Percentiles rank a stretch among this genome's conserved stretches.
Conservation (phyloP, 768 basidiomycete genomes). For the Hygrophoropsis aurantiaca region DNA sequence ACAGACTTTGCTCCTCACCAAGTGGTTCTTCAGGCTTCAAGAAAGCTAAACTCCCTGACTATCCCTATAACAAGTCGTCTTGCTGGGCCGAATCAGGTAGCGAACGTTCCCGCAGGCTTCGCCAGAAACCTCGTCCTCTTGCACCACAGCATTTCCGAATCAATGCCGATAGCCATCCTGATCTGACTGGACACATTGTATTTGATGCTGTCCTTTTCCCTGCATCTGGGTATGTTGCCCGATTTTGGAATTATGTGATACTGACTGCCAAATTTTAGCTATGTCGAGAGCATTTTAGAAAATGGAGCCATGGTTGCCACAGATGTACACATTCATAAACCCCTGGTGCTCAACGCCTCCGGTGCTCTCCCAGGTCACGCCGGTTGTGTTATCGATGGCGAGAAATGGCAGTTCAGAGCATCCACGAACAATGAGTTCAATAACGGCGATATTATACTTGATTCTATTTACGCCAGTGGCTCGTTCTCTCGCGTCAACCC, state of each 20-base stretch:
- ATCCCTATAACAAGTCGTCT: slow-evolving; percentile 27
- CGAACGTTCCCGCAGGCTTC: slow-evolving; percentile 24
- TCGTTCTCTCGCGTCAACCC: slow-evolving; percentile 25
- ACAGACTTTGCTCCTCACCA: slow-evolving; percentile 22
- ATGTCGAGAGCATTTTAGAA: slow-evolving; percentile 30
- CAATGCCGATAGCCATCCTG: slow-evolving; percentile 23
- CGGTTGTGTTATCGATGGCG: slow-evolving; percentile 24
- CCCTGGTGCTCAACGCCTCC: slow-evolving; percentile 22
- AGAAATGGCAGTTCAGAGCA: slow-evolving; percentile 29
- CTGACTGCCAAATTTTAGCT: slow-evolving; percentile 12
- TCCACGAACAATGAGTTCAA: slow-evolving; percentile 21
- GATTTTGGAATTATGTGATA: not conserved
- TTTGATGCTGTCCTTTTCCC: slow-evolving; percentile 1
- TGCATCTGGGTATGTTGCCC: not conserved
- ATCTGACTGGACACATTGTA: not conserved
- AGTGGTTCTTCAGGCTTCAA: slow-evolving; percentile 14
- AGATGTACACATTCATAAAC: slow-evolving; percentile 28
- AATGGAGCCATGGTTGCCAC: slow-evolving; percentile 30
- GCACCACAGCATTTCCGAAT: not conserved
- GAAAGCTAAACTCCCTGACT: slow-evolving; percentile 26
- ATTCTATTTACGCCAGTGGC: slow-evolving; percentile 28
- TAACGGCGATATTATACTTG: slow-evolving; percentile 23
- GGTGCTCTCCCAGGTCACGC: slow-evolving; percentile 18
- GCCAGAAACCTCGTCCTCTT: slow-evolving; percentile 13
- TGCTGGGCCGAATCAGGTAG: slow-evolving; percentile 26